These are phyloP conservation scores for Scheffersomyces amazonensis DNA, from an alignment of 805 yeast species.

Conservation along the genomic window DNA sequence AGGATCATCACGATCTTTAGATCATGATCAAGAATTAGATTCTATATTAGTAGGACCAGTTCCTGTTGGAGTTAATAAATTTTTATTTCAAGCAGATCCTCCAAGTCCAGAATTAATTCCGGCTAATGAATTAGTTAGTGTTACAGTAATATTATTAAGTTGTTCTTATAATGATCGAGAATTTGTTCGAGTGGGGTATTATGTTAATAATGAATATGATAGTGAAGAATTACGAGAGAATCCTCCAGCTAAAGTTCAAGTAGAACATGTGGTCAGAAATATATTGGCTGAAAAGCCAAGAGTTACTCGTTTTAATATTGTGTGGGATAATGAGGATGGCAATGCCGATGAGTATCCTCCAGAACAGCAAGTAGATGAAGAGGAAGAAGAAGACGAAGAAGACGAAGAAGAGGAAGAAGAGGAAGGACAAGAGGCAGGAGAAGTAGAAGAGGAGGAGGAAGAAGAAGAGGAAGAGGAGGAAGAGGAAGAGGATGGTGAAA, in stretches of 20 bases:
- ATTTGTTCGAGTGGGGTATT: conserved; percentile 96
- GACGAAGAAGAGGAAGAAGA: conserved; percentile 61
- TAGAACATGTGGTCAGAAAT: conserved; percentile 90
- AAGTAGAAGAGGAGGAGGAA: conserved; percentile 45
- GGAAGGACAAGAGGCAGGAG: conserved; percentile 49
- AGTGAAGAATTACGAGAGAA: conserved; percentile 88
- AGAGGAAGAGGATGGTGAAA: conserved; percentile 39
- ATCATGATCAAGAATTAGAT: conserved; percentile 96
- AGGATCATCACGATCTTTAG: conserved; percentile 90
- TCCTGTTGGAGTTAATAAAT: conserved; percentile 95
- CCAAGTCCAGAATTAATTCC: conserved; percentile 96
- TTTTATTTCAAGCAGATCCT: conserved; percentile 91
- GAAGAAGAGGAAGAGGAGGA: conserved; percentile 38
- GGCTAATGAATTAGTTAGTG: conserved; percentile 90
- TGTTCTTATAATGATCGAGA: conserved; percentile 93
- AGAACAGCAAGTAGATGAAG: conserved; percentile 65
- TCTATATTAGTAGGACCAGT: conserved; percentile 98
- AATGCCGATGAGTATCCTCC: conserved; percentile 73
- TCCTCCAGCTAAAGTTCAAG: conserved; percentile 91
- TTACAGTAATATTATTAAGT: conserved; percentile 87
- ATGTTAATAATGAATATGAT: conserved; percentile 96
- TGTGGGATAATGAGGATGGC: conserved; percentile 82
- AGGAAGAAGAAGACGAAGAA: conserved; percentile 52
- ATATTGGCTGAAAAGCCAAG: conserved; percentile 96
- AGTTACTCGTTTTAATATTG: conserved; percentile 93